Evolutionary conservation across 805 yeast genomes (phyloP).

Genomic region (Aciculoconidium aculeatum): DNA sequence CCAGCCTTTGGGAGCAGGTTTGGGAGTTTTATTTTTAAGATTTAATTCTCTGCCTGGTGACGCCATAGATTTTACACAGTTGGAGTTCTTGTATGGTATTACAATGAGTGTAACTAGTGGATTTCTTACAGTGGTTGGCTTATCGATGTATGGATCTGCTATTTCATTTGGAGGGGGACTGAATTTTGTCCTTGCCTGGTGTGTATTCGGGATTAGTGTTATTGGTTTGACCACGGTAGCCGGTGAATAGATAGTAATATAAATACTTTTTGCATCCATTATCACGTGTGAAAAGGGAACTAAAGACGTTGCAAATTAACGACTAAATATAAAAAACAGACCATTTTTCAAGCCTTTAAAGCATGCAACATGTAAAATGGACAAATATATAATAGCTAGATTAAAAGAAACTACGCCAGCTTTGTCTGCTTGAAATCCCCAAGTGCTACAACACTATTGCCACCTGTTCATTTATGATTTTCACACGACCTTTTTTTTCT

Average conservation of each 20-base stretch:
- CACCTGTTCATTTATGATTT: no score
- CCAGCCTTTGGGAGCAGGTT: slow-evolving; percentile 83
- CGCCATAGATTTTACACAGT: slow-evolving; percentile 25
- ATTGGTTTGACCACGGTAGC: slow-evolving; percentile 45
- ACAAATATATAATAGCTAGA: no score
- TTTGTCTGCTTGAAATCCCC: no score
- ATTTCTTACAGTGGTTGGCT: slow-evolving; percentile 70
- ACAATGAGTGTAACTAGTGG: slow-evolving; percentile 77
- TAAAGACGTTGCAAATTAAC: no score
- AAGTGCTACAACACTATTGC: no score
- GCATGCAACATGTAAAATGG: no score
- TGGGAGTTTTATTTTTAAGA: slow-evolving; percentile 50
- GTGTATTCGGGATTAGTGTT: slow-evolving; percentile 51
- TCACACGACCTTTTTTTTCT: no score
- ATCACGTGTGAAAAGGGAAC: no score
- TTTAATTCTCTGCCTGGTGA: slow-evolving; percentile 25
- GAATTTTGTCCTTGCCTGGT: slow-evolving; percentile 52
- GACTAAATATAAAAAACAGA: no score
- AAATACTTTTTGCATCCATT: slow-evolving; percentile 2
- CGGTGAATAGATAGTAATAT: slow-evolving; percentile 2
- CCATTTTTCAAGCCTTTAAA: no score
- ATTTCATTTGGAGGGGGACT: slow-evolving; percentile 74
- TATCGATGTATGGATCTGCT: slow-evolving; percentile 83
- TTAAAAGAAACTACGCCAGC: no score
- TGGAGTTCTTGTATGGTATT: slow-evolving; percentile 49